Conservation (phyloP, 768 basidiomycete species). For the Termitomyces sp. region DNA sequence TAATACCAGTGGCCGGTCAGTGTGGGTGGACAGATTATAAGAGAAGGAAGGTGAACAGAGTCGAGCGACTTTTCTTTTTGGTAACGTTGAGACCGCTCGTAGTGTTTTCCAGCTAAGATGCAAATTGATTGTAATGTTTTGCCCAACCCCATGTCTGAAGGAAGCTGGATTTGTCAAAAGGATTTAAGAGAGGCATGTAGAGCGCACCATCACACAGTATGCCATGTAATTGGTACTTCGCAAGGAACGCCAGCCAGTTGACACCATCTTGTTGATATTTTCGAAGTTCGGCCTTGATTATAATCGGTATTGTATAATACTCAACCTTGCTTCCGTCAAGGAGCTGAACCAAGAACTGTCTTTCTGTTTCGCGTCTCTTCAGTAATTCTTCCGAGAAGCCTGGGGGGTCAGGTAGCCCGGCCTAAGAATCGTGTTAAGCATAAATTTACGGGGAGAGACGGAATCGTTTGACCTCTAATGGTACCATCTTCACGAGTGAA, state of each 20-base stretch:
- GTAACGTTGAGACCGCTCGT: conserved; percentile 72
- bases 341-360: conserved; percentile 88
- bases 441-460: not conserved
- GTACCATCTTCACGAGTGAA: conserved; percentile 96
- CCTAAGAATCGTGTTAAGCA: conserved; percentile 36
- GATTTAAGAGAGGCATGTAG: not conserved
- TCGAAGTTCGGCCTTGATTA: conserved; percentile 89
- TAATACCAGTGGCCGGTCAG: conserved; percentile 99
- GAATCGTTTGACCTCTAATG: conserved; percentile 70
- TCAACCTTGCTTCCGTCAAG: conserved; percentile 95
- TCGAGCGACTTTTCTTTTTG: conserved; percentile 66
- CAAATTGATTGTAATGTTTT: conserved; percentile 98
- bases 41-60: conserved; percentile 81
- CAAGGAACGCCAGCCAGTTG: conserved; percentile 97
- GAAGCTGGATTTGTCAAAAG: not conserved
- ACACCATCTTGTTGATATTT: conserved; percentile 99
- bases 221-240: conserved; percentile 96
- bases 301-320: conserved; percentile 78
- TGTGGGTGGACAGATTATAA: conserved; percentile 96
- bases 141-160: conserved; percentile 93
- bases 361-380: conserved; percentile 78
- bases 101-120: conserved; percentile 90
- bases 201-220: conserved; percentile 91
- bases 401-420: conserved; percentile 93
- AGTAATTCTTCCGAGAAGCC: conserved; percentile 87